These are phyloP conservation scores for Leishmania tarentolae DNA, from an alignment of 208 protist genomes.

Conservation along the genomic window DNA sequence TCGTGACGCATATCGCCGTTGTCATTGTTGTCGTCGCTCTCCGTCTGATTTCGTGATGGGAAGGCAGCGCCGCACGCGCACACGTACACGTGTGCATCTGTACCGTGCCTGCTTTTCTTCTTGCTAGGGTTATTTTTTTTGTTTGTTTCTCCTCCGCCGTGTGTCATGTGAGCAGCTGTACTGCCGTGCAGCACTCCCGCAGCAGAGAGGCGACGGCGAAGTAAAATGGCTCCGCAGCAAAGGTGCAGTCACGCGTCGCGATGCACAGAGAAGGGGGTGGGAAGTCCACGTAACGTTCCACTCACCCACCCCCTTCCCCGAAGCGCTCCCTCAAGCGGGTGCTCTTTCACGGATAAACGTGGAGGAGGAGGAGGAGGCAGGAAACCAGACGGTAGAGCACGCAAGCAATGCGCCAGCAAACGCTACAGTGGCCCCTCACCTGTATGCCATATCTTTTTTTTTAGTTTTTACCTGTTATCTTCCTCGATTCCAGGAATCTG, in stretches of 20 bases:
- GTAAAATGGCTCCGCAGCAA: neutral
- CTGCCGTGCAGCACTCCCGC: neutral
- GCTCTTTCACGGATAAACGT: too few relatives aligned
- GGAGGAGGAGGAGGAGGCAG: too few relatives aligned
- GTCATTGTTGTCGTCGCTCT: neutral
- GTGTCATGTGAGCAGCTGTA: neutral
- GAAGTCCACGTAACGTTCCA: neutral
- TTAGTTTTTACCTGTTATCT: neutral
- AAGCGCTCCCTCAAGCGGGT: neutral
- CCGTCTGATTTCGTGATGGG: neutral
- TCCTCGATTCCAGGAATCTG: neutral
- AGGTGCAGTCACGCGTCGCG: neutral
- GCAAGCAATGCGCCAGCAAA: neutral
- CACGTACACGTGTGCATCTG: neutral
- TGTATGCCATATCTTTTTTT: neutral
- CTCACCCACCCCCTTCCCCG: too few relatives aligned
- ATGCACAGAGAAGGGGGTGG: neutral
- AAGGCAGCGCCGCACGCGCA: neutral
- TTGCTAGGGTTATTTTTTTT: constrained; percentile 1
- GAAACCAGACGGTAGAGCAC: neutral
- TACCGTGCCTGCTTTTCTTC: neutral
- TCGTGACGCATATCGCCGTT: neutral
- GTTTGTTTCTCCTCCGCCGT: too few relatives aligned
- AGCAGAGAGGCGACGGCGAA: neutral
- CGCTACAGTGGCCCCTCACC: neutral